Evolutionary conservation across 345 rosid genomes (phyloP).

Genomic region (Lepidium africanum): DNA sequence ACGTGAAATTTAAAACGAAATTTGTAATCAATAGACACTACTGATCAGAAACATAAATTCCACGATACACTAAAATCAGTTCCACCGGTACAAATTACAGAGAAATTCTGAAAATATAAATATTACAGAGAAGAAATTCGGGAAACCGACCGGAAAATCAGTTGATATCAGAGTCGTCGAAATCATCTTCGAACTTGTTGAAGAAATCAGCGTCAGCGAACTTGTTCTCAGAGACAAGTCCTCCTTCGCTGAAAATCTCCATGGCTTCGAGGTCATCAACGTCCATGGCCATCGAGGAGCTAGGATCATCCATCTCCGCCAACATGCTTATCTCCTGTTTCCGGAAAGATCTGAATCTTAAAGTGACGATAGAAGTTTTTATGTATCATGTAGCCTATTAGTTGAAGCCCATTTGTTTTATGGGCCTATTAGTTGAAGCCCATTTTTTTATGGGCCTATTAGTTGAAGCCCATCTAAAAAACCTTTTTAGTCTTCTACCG

Average conservation of each 20-base stretch:
- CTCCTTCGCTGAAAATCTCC: constrained; percentile 67
- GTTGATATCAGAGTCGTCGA: constrained; percentile 81
- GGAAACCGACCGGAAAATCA: constrained; percentile 23
- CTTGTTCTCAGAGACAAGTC: constrained; percentile 56
- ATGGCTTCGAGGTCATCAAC: constrained; percentile 76
- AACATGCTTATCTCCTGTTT: constrained; percentile 39
- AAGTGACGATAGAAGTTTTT: not conserved
- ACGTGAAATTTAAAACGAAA: too few species aligned
- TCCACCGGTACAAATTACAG: not conserved
- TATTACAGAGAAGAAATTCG: not conserved
- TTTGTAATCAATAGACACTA: too few species aligned
- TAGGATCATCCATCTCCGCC: constrained; percentile 68
- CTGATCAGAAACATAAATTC: not conserved
- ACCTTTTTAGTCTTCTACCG: too few species aligned
- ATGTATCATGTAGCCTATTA: too few species aligned
- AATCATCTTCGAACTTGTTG: constrained; percentile 82
- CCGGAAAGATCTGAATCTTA: not conserved
- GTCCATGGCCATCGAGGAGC: constrained; percentile 76
- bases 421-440: too few species aligned
- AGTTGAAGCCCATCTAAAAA: too few species aligned
- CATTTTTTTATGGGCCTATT: too few species aligned
- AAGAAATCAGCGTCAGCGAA: constrained; percentile 86
- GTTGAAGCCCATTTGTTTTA: too few species aligned
- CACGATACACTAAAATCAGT: not conserved
- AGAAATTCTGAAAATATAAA: not conserved